These are phyloP conservation scores for Chlorella sp. DNA, from an alignment of 139 green algal species.

Conservation along the genomic window DNA sequence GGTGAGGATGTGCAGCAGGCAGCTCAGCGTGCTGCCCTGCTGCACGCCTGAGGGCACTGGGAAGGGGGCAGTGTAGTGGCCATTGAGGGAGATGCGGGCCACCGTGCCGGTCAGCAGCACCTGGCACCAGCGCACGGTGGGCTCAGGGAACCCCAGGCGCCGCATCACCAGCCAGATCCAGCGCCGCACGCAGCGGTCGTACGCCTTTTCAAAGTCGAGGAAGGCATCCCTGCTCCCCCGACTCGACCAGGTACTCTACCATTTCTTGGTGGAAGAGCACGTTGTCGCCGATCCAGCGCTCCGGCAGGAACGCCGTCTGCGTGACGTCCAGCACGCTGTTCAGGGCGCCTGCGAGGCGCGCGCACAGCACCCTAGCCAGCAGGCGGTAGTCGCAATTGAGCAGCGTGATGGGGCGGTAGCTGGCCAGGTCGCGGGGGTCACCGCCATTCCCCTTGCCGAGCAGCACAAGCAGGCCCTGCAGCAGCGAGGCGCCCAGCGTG, in stretches of 20 bases:
- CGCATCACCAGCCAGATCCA: not conserved
- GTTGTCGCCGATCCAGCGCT: slow-evolving; percentile 18
- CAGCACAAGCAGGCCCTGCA: slow-evolving; percentile 18
- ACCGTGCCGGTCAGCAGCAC: slow-evolving; percentile 11
- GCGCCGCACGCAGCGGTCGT: slow-evolving; percentile 2
- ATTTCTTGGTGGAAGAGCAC: slow-evolving; percentile 23
- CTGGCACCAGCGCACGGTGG: not conserved
- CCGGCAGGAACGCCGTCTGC: slow-evolving; percentile 22
- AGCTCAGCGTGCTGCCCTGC: slow-evolving; percentile 23
- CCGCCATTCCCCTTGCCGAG: slow-evolving; percentile 8
- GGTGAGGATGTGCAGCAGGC: slow-evolving; percentile 10
- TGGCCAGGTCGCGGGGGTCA: not conserved
- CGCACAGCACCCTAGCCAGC: slow-evolving; percentile 13
- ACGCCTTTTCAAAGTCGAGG: slow-evolving; percentile 31
- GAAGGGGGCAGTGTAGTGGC: not conserved
- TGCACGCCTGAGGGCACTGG: not conserved
- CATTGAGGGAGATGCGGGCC: slow-evolving; percentile 8
- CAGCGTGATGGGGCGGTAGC: slow-evolving; percentile 30
- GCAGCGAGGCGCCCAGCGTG: not conserved
- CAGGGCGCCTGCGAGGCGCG: not conserved
- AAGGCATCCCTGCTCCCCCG: slow-evolving; percentile 3
- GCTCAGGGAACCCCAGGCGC: not conserved
- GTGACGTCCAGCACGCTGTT: not conserved
- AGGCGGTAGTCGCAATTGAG: slow-evolving; percentile 22
- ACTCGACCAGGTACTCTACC: not conserved